Conservation (phyloP, 1,284 basidiomycete genomes). For the Marasmius fiardii region DNA sequence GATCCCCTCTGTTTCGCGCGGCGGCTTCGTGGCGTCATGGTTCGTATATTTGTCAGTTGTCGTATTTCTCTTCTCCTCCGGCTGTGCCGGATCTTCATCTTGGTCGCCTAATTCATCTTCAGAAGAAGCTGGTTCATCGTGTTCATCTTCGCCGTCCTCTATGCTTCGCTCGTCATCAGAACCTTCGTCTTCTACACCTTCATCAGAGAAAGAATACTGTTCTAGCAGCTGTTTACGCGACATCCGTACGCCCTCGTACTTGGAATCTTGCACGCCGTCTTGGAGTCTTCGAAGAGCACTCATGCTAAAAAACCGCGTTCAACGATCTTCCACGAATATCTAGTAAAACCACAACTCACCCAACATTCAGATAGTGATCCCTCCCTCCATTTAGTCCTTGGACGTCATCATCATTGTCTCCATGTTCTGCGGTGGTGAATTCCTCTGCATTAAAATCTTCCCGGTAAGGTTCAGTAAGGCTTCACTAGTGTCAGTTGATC, state of each 20-base stretch:
- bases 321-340: not conserved
- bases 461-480: constrained; percentile 8
- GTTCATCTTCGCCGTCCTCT: constrained; percentile 11
- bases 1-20: constrained; percentile 43
- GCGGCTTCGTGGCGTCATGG: constrained; percentile 27
- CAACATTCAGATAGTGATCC: constrained; percentile 82
- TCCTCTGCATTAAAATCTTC: constrained; percentile 81
- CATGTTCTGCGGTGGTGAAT: constrained; percentile 33
- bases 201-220: constrained; percentile 31
- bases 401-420: constrained; percentile 25
- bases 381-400: constrained; percentile 40
- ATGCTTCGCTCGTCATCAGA: constrained; percentile 24
- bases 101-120: constrained; percentile 30
- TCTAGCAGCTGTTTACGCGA: constrained; percentile 60
- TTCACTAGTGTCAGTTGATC: constrained; percentile 5
- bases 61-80: constrained; percentile 28
- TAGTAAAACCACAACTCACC: constrained; percentile 42
- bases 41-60: constrained; percentile 29
- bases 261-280: constrained; percentile 62
- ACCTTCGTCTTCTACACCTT: constrained; percentile 27
- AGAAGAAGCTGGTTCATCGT: constrained; percentile 5
- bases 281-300: constrained; percentile 66
- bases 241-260: constrained; percentile 70
- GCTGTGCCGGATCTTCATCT: constrained; percentile 29
- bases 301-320: constrained; percentile 40